A percentile compares a stretch with the other conserved stretches of the same genome.
Conservation (phyloP, 2,329 filamentous ascomycete species). For the Aureobasidium sp. region DNA sequence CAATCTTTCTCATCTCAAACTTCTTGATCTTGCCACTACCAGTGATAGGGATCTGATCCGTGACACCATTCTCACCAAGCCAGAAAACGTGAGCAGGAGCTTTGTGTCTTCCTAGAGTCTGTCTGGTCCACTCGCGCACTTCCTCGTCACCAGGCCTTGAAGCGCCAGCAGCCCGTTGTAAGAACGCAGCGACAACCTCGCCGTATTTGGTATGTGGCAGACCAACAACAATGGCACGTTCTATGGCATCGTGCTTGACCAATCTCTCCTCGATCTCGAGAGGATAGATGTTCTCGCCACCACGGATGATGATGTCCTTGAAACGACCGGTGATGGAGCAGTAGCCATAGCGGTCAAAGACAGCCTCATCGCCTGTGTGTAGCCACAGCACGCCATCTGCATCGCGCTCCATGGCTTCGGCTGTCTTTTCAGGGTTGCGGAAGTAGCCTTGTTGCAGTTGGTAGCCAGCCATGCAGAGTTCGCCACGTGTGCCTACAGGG, state of each 20-base stretch:
- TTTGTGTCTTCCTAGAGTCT: constrained; percentile 36
- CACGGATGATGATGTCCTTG: constrained; percentile 35
- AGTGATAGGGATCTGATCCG: constrained; percentile 33
- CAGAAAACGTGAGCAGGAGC: constrained; percentile 69
- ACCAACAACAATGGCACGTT: constrained; percentile 26
- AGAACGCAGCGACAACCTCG: constrained; percentile 28
- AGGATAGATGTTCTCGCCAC: constrained; percentile 59
- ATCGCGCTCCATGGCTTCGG: constrained; percentile 62
- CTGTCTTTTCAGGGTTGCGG: constrained; percentile 67
- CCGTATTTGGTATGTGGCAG: constrained; percentile 27
- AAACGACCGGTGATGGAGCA: constrained; percentile 31
- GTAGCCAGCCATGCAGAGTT: constrained; percentile 73
- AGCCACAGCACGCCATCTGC: constrained; percentile 54
- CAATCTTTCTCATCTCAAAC: constrained; percentile 29
- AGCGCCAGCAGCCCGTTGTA: constrained; percentile 28
- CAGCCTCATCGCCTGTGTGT: constrained; percentile 55
- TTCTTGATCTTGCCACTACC: constrained; percentile 42
- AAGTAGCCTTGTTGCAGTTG: constrained; percentile 60
- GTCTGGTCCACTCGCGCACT: constrained; percentile 33
- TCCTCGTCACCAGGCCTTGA: constrained; percentile 29
- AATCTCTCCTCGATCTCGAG: constrained; percentile 29
- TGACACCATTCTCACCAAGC: constrained; percentile 49
- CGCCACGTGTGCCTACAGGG: constrained; percentile 60
- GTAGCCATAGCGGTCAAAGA: constrained; percentile 40
- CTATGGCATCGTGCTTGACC: constrained; percentile 23